Conservation (phyloP, 1,139 yeast genomes). For the Yamadazyma kanchanaburiensis region DNA sequence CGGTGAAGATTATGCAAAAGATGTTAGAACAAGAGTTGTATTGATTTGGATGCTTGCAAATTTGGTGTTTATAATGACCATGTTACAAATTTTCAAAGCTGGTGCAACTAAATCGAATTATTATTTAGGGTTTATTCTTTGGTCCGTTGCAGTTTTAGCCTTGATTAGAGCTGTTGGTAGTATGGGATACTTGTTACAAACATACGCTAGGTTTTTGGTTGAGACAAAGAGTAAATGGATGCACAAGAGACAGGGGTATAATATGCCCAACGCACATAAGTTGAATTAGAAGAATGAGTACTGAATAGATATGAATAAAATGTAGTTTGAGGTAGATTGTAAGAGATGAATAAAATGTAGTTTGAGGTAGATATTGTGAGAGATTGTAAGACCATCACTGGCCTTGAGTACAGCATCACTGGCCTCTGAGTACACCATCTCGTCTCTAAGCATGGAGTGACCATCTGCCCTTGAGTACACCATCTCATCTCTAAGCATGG, state of each 20-base stretch:
- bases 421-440: no score
- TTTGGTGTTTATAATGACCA: constrained; percentile 75
- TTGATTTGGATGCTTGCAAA: constrained; percentile 85
- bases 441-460: no score
- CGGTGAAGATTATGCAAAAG: constrained; percentile 90
- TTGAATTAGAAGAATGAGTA: constrained; percentile 24
- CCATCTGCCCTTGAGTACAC: no score
- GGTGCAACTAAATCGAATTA: constrained; percentile 57
- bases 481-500: no score
- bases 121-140: constrained; percentile 77
- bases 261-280: constrained; percentile 31
- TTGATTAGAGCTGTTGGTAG: constrained; percentile 80
- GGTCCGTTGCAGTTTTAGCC: constrained; percentile 88
- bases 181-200: constrained; percentile 53
- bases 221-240: constrained; percentile 43
- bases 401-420: no score
- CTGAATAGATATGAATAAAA: no score
- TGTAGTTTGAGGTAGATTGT: no score
- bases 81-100: constrained; percentile 75
- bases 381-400: no score
- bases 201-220: constrained; percentile 36
- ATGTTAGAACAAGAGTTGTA: constrained; percentile 92
- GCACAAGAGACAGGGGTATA: constrained; percentile 39
- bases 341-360: no score
- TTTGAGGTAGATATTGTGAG: no score